Percentiles rank a stretch among this genome's conserved stretches.
phyloP scores from a whole-genome alignment of 78 protist species.

The Dictyostelium intermedium region DNA sequence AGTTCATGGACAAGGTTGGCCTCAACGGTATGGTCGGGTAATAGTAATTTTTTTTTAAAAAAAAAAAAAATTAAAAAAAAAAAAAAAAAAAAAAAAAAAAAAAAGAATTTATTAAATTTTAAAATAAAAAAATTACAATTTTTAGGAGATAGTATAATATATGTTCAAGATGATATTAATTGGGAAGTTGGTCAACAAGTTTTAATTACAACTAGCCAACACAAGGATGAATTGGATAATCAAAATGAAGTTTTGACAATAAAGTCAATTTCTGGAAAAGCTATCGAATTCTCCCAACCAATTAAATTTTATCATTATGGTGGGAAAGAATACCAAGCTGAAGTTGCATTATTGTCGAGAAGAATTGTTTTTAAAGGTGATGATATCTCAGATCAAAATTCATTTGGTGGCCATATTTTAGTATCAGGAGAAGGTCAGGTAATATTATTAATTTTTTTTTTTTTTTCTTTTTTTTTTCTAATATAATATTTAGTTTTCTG shows the following conservation, averaged over 20 bases:
- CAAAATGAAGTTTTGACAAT: conserved; percentile 83
- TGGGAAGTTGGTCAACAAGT: conserved; percentile 85
- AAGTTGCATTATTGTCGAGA: conserved; percentile 80
- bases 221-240: conserved; percentile 7
- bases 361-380: conserved; percentile 55
- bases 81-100: neutral
- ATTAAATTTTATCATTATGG: conserved; percentile 66
- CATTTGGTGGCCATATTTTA: conserved; percentile 66
- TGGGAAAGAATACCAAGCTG: conserved; percentile 84
- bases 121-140: neutral
- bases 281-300: conserved; percentile 24
- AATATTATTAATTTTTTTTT: no score
- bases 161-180: conserved; percentile 72
- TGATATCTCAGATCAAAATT: neutral
- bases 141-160: conserved; percentile 40
- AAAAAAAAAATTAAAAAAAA: no score
- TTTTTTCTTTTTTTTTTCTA: no score
- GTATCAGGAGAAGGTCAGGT: conserved; percentile 41
- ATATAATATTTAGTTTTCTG: neutral
- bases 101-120: no score
- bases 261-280: conserved; percentile 20
- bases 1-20: conserved; percentile 83
- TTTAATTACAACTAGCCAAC: conserved; percentile 68
- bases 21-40: conserved; percentile 16
- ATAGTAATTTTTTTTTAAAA: neutral